A percentile compares a stretch with the other conserved stretches of the same genome.
These are phyloP conservation scores for Chalciporus pseudorubinellus DNA, from an alignment of 768 basidiomycete genomes.

Conservation along the genomic window DNA sequence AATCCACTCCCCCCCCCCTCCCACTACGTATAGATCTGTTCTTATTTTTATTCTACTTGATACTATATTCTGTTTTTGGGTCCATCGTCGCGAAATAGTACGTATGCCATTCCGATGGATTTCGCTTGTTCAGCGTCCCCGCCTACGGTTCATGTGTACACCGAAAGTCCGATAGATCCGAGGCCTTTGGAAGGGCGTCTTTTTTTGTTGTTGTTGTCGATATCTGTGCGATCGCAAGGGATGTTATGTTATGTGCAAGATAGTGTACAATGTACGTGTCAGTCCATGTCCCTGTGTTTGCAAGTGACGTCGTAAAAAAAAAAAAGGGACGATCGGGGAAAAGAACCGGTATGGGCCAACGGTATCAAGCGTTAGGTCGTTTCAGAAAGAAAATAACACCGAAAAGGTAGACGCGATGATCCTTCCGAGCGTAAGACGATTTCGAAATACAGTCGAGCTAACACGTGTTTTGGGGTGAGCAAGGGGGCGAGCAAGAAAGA, in stretches of 20 bases:
- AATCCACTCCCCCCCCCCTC: too few species aligned
- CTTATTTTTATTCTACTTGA: too few species aligned
- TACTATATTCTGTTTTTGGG: background rate
- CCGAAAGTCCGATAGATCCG: background rate
- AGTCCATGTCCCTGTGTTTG: background rate
- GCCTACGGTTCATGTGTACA: background rate
- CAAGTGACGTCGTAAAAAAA: background rate
- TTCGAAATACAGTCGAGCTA: constrained; percentile 7
- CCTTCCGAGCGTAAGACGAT: constrained; percentile 16
- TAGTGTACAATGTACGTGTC: background rate
- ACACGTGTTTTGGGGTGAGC: constrained; percentile 7
- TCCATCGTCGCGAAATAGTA: background rate
- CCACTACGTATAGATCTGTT: too few species aligned
- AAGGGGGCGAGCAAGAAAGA: constrained; percentile 1
- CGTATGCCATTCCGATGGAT: background rate
- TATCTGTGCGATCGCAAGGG: background rate
- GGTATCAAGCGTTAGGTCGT: too few species aligned
- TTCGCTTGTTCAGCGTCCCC: too few species aligned
- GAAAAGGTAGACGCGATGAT: background rate
- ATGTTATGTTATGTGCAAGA: background rate
- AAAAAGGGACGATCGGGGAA: background rate
- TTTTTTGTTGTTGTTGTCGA: too few species aligned
- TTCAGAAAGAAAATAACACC: background rate
- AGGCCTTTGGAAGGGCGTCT: background rate
- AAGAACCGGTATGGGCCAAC: background rate